Evolutionary conservation across 208 protist species (phyloP).

Genomic region (Trypanosoma avium): DNA sequence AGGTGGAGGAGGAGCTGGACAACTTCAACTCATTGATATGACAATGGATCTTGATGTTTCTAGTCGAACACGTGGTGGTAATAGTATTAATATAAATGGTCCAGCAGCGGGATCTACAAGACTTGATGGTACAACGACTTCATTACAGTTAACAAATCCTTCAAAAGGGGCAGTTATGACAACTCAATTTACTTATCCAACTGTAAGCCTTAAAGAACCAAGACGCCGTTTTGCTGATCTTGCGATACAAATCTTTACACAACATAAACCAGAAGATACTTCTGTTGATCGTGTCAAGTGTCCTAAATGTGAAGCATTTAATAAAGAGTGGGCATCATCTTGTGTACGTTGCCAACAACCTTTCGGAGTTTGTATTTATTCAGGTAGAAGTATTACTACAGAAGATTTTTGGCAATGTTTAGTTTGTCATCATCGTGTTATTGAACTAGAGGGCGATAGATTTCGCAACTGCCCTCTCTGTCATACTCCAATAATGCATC

Average conservation of each 20-base stretch:
- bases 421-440: constrained; percentile 82
- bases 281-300: constrained; percentile 76
- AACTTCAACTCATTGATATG: constrained; percentile 63
- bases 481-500: constrained; percentile 74
- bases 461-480: constrained; percentile 92
- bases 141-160: constrained; percentile 74
- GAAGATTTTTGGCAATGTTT: constrained; percentile 79
- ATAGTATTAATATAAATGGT: constrained; percentile 18
- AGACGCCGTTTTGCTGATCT: constrained; percentile 86
- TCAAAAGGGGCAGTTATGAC: constrained; percentile 47
- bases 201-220: constrained; percentile 69
- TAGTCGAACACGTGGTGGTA: constrained; percentile 39
- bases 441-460: constrained; percentile 70
- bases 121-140: constrained; percentile 68
- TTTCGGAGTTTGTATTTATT: constrained; percentile 88
- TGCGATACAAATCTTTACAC: constrained; percentile 91
- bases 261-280: constrained; percentile 81
- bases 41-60: constrained; percentile 82
- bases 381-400: constrained; percentile 72
- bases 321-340: constrained; percentile 87
- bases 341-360: constrained; percentile 83
- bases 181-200: constrained; percentile 67
- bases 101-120: constrained; percentile 29
- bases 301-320: constrained; percentile 78
- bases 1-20: constrained; percentile 9